Percentiles rank a stretch among this genome's conserved stretches.
phyloP scores from a whole-genome alignment of 2,329 filamentous ascomycete species.

The Colletotrichum eremochloae region DNA sequence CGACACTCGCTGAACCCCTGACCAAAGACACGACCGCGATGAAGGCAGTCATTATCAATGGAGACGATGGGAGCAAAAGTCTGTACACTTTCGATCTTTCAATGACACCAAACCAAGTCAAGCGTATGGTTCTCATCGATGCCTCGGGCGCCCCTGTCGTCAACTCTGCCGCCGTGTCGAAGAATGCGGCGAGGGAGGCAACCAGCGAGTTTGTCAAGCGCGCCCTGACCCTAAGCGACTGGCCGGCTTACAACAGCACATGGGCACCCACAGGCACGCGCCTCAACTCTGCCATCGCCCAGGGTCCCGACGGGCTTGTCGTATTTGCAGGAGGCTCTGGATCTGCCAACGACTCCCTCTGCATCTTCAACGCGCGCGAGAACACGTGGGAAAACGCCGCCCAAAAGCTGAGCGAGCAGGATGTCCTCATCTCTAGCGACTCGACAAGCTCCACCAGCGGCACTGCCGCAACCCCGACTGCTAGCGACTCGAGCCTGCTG shows the following conservation, averaged over 20 bases:
- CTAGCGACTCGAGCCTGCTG: slow-evolving; percentile 47
- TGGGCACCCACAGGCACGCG: slow-evolving; percentile 76
- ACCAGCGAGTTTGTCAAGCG: slow-evolving; percentile 46
- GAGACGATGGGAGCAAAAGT: slow-evolving; percentile 81
- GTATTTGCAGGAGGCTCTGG: slow-evolving; percentile 75
- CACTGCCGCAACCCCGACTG: slow-evolving; percentile 48
- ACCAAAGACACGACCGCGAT: slow-evolving; percentile 68
- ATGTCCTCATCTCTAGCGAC: slow-evolving; percentile 50
- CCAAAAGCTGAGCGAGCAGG: slow-evolving; percentile 68
- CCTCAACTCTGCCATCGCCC: slow-evolving; percentile 79
- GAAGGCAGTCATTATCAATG: slow-evolving; percentile 75
- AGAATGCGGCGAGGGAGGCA: slow-evolving; percentile 20
- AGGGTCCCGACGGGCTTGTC: slow-evolving; percentile 74
- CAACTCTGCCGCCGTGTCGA: slow-evolving; percentile 58
- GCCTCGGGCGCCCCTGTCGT: slow-evolving; percentile 68
- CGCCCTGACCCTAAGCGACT: slow-evolving; percentile 71
- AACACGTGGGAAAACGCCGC: slow-evolving; percentile 86
- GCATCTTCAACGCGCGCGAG: slow-evolving; percentile 80
- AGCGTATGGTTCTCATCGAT: slow-evolving; percentile 75
- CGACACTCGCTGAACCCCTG: slow-evolving; percentile 72
- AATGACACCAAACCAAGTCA: slow-evolving; percentile 80
- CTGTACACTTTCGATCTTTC: slow-evolving; percentile 84
- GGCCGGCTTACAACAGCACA: slow-evolving; percentile 84
- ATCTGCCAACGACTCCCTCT: slow-evolving; percentile 76
- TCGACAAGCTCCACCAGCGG: slow-evolving; percentile 49